Percentiles rank a stretch among this genome's conserved stretches.
phyloP scores from a whole-genome alignment of 352 stramenopile species.

The Phytophthora palmivora region DNA sequence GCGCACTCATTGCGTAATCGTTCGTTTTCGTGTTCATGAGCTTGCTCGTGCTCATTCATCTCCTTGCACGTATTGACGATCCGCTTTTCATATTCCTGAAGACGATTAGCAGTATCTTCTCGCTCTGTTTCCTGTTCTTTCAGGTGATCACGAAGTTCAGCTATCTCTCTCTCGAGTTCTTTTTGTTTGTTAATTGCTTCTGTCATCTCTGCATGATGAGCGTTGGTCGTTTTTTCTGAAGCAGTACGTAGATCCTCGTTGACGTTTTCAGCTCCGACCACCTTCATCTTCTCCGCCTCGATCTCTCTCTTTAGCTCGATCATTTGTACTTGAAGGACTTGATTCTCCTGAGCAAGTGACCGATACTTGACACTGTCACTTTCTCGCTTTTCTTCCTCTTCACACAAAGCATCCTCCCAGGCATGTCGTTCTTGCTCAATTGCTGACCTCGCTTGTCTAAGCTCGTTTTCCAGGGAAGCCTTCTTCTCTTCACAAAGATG shows the following conservation, averaged over 20 bases:
- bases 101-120: slow-evolving; percentile 67
- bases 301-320: slow-evolving; percentile 45
- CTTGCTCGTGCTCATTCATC: slow-evolving; percentile 77
- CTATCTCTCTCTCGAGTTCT: slow-evolving; percentile 41
- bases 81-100: slow-evolving; percentile 77
- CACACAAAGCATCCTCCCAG: slow-evolving; percentile 37
- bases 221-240: slow-evolving; percentile 7
- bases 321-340: slow-evolving; percentile 28
- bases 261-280: slow-evolving; percentile 14
- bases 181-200: slow-evolving; percentile 17
- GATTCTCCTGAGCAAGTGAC: slow-evolving; percentile 44
- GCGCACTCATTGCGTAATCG: slow-evolving; percentile 45
- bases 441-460: slow-evolving; percentile 20
- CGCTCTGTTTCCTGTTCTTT: slow-evolving; percentile 57
- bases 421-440: slow-evolving; percentile 39
- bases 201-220: slow-evolving; percentile 30
- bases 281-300: slow-evolving; percentile 24
- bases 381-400: slow-evolving; percentile 36
- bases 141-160: slow-evolving; percentile 41
- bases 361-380: slow-evolving; percentile 38
- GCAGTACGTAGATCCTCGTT: slow-evolving; percentile 26
- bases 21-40: slow-evolving; percentile 61
- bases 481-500: slow-evolving; percentile 37
- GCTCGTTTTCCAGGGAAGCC: slow-evolving; percentile 27
- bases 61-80: slow-evolving; percentile 75